Evolutionary conservation across 257 asterid genomes (phyloP).

Genomic region (Solanum peruvianum): DNA sequence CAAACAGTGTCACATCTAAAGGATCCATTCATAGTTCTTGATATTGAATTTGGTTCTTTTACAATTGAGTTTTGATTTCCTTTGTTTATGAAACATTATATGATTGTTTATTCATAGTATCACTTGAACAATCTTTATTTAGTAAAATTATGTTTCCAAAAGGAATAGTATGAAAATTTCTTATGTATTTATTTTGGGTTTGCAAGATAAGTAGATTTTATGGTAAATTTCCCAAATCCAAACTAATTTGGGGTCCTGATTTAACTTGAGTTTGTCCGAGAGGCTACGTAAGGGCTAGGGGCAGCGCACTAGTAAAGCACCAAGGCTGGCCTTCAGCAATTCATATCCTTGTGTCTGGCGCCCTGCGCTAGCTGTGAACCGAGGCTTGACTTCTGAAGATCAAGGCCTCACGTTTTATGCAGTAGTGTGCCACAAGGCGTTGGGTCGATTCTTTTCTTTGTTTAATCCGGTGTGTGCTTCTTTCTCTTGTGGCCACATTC

Average conservation of each 20-base stretch:
- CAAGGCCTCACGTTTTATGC: neutral
- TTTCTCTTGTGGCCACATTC: neutral
- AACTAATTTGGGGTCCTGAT: neutral
- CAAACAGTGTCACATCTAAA: no score
- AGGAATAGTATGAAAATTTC: neutral
- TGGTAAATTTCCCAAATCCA: neutral
- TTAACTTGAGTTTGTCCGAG: neutral
- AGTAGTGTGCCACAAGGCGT: no score
- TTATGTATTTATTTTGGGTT: neutral
- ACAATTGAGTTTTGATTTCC: no score
- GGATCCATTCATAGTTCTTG: no score
- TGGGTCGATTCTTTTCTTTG: neutral
- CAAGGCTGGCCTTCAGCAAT: no score
- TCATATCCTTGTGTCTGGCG: neutral
- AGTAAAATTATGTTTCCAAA: no score
- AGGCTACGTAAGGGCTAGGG: neutral
- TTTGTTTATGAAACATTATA: no score
- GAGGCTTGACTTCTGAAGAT: no score
- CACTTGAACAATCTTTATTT: neutral
- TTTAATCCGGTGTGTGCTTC: neutral
- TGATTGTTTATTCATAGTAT: no score
- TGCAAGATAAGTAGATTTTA: neutral
- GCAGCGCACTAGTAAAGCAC: neutral
- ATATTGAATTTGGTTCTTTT: no score
- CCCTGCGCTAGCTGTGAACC: neutral